These are phyloP conservation scores for Cladophialophora bantiana DNA, from an alignment of 2,329 filamentous ascomycete genomes.

Conservation along the genomic window DNA sequence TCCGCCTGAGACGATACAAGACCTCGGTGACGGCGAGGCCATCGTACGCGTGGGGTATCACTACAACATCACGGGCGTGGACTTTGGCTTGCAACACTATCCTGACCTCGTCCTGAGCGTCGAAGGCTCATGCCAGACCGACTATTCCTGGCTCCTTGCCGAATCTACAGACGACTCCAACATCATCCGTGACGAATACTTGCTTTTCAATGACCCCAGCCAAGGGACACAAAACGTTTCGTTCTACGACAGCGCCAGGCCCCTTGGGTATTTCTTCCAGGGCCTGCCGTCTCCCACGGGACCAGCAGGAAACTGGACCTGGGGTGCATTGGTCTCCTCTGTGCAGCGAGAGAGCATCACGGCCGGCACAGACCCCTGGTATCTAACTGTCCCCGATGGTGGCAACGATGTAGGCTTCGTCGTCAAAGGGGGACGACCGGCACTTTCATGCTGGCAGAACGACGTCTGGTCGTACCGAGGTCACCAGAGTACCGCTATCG, in stretches of 20 bases:
- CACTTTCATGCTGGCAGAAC: slow-evolving; percentile 22
- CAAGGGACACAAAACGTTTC: slow-evolving; percentile 13
- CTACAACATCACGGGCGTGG: slow-evolving; percentile 16
- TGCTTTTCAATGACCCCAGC: slow-evolving; percentile 14
- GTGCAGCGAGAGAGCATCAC: slow-evolving; percentile 18
- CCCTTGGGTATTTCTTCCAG: slow-evolving; percentile 13
- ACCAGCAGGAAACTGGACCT: slow-evolving; percentile 10
- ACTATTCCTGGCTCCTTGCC: slow-evolving; percentile 19
- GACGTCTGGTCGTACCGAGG: slow-evolving; percentile 20
- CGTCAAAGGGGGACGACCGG: slow-evolving; percentile 11
- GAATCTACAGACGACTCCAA: slow-evolving; percentile 7
- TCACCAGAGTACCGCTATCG: slow-evolving; percentile 5
- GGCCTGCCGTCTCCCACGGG: slow-evolving; percentile 3
- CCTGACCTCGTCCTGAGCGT: slow-evolving; percentile 12
- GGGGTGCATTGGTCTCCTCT: slow-evolving; percentile 16
- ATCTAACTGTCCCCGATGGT: slow-evolving; percentile 11
- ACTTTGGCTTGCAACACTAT: slow-evolving; percentile 19
- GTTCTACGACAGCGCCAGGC: slow-evolving; percentile 18
- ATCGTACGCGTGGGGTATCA: slow-evolving; percentile 14
- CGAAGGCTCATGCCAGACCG: slow-evolving; percentile 19
- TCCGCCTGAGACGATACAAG: slow-evolving; percentile 8
- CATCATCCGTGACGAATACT: slow-evolving; percentile 16
- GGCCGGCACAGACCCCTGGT: slow-evolving; percentile 15
- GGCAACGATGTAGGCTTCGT: slow-evolving; percentile 3
- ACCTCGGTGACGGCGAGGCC: slow-evolving; percentile 18